These are phyloP conservation scores for Penicillium mononematosum DNA, from an alignment of 495 filamentous ascomycete species.

Conservation along the genomic window DNA sequence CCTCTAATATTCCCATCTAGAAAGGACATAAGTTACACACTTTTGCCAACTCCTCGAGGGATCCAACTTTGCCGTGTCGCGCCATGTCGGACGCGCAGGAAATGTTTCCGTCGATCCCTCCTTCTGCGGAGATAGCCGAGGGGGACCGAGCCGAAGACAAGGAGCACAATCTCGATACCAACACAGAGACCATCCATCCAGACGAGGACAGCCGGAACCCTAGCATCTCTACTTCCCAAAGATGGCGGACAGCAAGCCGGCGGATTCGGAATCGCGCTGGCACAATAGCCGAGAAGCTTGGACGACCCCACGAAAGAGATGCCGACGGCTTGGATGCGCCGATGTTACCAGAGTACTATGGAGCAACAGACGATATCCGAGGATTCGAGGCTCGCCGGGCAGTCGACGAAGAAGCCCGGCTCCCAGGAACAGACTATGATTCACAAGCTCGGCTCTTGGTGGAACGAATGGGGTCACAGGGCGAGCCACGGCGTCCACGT, in stretches of 20 bases:
- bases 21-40: background rate
- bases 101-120: conserved; percentile 12
- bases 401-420: conserved; percentile 18
- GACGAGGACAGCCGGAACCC: conserved; percentile 18
- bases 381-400: conserved; percentile 22
- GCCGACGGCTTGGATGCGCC: conserved; percentile 30
- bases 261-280: conserved; percentile 21
- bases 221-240: conserved; percentile 11
- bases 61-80: background rate
- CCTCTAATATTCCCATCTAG: background rate
- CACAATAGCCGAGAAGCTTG: conserved; percentile 26
- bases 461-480: conserved; percentile 22
- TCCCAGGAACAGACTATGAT: conserved; percentile 15
- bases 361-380: conserved; percentile 30
- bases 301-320: conserved; percentile 28
- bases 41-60: conserved; percentile 11
- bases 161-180: background rate
- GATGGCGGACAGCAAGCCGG: conserved; percentile 29
- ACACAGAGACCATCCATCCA: conserved; percentile 1
- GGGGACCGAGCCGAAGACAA: conserved; percentile 8
- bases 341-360: conserved; percentile 29
- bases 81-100: conserved; percentile 23
- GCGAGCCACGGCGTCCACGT: background rate
- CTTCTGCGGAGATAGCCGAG: conserved; percentile 12
- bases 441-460: conserved; percentile 31